A percentile compares a stretch with the other conserved stretches of the same genome.
Conservation (phyloP, 257 asterid genomes). For the Solanum chiquidenum region DNA sequence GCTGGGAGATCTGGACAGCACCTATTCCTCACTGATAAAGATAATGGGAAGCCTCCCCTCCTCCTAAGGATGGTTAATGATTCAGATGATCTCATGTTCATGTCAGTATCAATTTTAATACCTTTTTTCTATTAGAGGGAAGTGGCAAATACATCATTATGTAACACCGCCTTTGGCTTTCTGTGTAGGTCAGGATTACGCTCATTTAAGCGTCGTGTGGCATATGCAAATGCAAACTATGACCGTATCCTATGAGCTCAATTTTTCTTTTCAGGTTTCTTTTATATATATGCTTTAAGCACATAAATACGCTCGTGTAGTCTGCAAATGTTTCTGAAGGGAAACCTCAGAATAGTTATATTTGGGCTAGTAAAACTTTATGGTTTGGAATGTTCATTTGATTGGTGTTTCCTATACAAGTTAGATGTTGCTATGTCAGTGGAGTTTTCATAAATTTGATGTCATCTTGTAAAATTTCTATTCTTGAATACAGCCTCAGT, state of each 20-base stretch:
- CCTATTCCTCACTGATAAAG: slow-evolving; percentile 77
- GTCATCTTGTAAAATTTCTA: neutral
- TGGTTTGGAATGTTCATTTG: neutral
- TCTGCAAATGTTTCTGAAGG: neutral
- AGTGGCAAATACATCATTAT: neutral
- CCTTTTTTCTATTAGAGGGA: neutral
- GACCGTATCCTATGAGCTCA: slow-evolving; percentile 62
- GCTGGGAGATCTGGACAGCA: slow-evolving; percentile 93
- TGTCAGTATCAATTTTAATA: slow-evolving; percentile 35
- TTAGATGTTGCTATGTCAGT: neutral
- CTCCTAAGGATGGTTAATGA: slow-evolving; percentile 75
- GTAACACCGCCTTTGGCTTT: neutral
- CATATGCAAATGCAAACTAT: slow-evolving; percentile 81
- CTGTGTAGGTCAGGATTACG: slow-evolving; percentile 63
- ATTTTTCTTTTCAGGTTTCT: neutral
- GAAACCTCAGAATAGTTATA: neutral
- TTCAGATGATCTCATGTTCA: slow-evolving; percentile 55
- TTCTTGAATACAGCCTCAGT: neutral
- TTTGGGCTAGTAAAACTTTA: neutral
- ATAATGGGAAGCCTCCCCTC: slow-evolving; percentile 72
- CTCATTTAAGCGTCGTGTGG: slow-evolving; percentile 86
- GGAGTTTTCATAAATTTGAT: neutral
- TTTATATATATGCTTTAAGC: neutral
- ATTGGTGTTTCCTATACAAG: neutral
- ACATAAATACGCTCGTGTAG: neutral